These are phyloP conservation scores for Laguncularia racemosa DNA, from an alignment of 345 rosid genomes.

Conservation along the genomic window DNA sequence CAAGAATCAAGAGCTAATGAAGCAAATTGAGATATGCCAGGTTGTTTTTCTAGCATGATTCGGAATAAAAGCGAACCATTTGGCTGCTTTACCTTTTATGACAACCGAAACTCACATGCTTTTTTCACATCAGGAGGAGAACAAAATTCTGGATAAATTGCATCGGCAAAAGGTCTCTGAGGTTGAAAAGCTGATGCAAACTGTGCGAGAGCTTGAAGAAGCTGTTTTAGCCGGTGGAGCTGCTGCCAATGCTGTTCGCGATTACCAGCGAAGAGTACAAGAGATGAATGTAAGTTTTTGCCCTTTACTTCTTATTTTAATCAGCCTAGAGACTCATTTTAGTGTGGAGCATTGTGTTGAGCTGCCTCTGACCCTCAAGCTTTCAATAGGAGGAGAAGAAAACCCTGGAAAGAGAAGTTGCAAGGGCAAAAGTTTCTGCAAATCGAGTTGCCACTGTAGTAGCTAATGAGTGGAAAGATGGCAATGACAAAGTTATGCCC, in stretches of 20 bases:
- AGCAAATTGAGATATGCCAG: slow-evolving; percentile 52
- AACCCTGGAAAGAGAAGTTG: slow-evolving; percentile 40
- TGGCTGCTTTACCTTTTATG: background rate
- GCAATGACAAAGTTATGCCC: slow-evolving; percentile 47
- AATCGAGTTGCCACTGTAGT: slow-evolving; percentile 45
- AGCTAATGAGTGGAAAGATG: slow-evolving; percentile 51
- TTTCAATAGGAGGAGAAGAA: slow-evolving; percentile 35
- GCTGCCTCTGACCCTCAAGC: slow-evolving; percentile 15
- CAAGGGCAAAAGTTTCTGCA: slow-evolving; percentile 42
- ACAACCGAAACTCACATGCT: background rate
- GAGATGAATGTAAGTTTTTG: slow-evolving; percentile 33
- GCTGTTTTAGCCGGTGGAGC: slow-evolving; percentile 48
- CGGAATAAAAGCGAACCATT: background rate
- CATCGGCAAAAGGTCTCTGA: slow-evolving; percentile 47
- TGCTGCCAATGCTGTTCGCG: slow-evolving; percentile 48
- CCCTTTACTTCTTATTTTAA: slow-evolving; percentile 5
- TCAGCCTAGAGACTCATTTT: background rate
- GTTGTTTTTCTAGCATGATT: slow-evolving; percentile 10
- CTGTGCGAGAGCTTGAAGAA: slow-evolving; percentile 47
- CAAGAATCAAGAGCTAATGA: slow-evolving; percentile 43
- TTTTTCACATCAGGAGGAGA: slow-evolving; percentile 31
- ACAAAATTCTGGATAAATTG: slow-evolving; percentile 41
- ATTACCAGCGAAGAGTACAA: slow-evolving; percentile 38
- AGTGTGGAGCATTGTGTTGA: slow-evolving; percentile 2
- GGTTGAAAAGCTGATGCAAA: slow-evolving; percentile 48